Evolutionary conservation across 257 asterid genomes (phyloP), one percentile per base, ranked within the genome.

Genomic region (Nicotiana benthamiana): DNA sequence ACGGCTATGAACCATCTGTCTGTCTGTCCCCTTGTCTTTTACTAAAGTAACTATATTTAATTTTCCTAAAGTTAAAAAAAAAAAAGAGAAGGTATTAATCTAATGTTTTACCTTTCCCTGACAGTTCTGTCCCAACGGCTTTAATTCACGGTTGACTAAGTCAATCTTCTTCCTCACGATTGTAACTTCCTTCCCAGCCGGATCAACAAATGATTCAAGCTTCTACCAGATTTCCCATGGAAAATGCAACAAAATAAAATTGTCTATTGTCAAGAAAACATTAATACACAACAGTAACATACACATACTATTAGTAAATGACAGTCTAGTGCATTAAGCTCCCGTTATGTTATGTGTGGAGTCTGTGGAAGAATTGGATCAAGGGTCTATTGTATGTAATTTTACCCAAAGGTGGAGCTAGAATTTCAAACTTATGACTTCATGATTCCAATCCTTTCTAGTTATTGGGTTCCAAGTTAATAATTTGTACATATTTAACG

Each of bases 181-280:
- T 3, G 89, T 83, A 1, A 90, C 97, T 85, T 94, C 98, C 79
- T 92, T 94, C 81, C 97, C 88, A 88, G 85, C 90, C 32, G 97
- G 98, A 89, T 94, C 98, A 52, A 85, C 89, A 81, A 94, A 86
- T 6, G 83, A 90, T 85, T 94, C 97, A 62, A 94, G 93, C 80
- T 91, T 97, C 97, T 93, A 85, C 88, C 86, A 87, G 91, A 84
- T 85, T 79, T 75, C 5, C 79, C 82, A 66, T 61, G 17, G 30
- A 43, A 68, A 4, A 6, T 9, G 1, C 10, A 34, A 1, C 9
- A 66, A 46, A 63, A 22, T 60, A 66, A 8, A 26, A 8, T 2
- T 18, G 43, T 27, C 53, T 26, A 9, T 36, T 54, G 79, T 54
- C 46, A 36, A 63, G n/a, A 30, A 60, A 12, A 1, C 18, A 43